These are phyloP conservation scores for Hygrocybe punicea DNA, from an alignment of 768 basidiomycete species.

Conservation along the genomic window DNA sequence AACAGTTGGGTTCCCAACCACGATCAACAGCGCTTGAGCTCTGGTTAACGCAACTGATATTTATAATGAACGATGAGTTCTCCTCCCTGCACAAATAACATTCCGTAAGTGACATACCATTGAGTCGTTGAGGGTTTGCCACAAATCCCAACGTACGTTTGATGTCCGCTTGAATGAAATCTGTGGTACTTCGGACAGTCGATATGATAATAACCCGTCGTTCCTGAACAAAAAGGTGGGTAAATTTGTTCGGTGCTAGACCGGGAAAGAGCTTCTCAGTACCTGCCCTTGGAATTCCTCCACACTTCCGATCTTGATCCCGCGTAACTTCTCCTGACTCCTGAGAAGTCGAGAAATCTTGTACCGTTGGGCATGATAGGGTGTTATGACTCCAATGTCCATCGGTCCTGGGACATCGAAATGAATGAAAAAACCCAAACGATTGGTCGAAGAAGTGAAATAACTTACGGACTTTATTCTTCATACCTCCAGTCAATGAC, in stretches of 20 bases:
- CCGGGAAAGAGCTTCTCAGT: slow-evolving; percentile 13
- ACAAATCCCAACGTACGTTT: slow-evolving; percentile 54
- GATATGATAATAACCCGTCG: slow-evolving; percentile 56
- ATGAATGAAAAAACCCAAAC: background rate
- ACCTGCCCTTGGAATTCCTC: slow-evolving; percentile 72
- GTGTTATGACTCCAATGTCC: slow-evolving; percentile 68
- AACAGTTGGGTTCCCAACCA: slow-evolving; percentile 58
- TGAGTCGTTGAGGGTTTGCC: slow-evolving; percentile 51
- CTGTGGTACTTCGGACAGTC: slow-evolving; percentile 51
- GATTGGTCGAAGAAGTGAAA: background rate
- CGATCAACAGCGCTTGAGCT: slow-evolving; percentile 58
- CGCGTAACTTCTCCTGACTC: slow-evolving; percentile 8
- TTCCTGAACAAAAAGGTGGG: slow-evolving; percentile 40
- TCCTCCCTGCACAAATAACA: background rate
- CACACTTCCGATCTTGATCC: slow-evolving; percentile 60
- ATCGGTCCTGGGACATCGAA: slow-evolving; percentile 31
- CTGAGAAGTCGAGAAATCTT: slow-evolving; percentile 43
- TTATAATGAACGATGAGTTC: background rate
- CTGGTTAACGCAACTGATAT: slow-evolving; percentile 60
- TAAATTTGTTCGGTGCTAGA: slow-evolving; percentile 15
- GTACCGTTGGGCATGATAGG: slow-evolving; percentile 59
- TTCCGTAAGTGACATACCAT: slow-evolving; percentile 39
- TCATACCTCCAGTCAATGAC: slow-evolving; percentile 34
- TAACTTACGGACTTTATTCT: slow-evolving; percentile 41
- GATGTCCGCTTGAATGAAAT: slow-evolving; percentile 48